Evolutionary conservation across 2,329 filamentous ascomycete species (phyloP).

Genomic region (Rhynchosporium graminicola): DNA sequence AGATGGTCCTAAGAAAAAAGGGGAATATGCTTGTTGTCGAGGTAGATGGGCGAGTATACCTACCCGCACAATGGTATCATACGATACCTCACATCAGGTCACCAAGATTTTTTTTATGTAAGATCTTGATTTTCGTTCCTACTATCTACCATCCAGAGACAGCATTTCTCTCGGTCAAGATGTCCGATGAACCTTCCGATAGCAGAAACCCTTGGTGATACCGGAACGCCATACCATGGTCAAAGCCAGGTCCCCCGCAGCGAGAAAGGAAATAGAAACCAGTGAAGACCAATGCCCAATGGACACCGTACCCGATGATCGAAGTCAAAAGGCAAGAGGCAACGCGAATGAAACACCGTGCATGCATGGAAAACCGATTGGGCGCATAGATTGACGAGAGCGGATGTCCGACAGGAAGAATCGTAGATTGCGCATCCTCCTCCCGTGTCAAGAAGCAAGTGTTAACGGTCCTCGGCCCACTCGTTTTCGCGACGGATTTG

Average conservation of each 20-base stretch:
- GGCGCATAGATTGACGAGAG: not conserved
- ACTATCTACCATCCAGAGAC: conserved; percentile 17
- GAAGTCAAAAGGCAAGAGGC: conserved; percentile 6
- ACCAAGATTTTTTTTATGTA: not conserved
- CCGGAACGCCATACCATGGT: conserved; percentile 29
- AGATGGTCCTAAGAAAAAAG: too few species aligned
- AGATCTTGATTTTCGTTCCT: conserved; percentile 4
- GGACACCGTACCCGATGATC: conserved; percentile 6
- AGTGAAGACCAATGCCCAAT: conserved; percentile 6
- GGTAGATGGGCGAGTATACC: too few species aligned
- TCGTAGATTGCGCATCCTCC: conserved; percentile 2
- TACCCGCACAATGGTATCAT: too few species aligned
- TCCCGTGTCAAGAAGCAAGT: not conserved
- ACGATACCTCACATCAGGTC: not conserved
- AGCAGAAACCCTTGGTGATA: conserved; percentile 12
- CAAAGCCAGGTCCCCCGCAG: conserved; percentile 6
- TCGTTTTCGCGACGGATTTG: conserved; percentile 93
- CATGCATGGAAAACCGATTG: conserved; percentile 9
- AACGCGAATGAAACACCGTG: conserved; percentile 9
- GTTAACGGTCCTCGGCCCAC: conserved; percentile 80
- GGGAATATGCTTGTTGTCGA: too few species aligned
- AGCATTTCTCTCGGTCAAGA: conserved; percentile 13
- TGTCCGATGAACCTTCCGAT: conserved; percentile 11
- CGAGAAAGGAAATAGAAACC: conserved; percentile 15
- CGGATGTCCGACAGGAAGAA: not conserved